A percentile compares a stretch with the other conserved stretches of the same genome.
These are phyloP conservation scores for Zygosaccharomyces sapae DNA, from an alignment of 1,139 yeast species.

Conservation along the genomic window DNA sequence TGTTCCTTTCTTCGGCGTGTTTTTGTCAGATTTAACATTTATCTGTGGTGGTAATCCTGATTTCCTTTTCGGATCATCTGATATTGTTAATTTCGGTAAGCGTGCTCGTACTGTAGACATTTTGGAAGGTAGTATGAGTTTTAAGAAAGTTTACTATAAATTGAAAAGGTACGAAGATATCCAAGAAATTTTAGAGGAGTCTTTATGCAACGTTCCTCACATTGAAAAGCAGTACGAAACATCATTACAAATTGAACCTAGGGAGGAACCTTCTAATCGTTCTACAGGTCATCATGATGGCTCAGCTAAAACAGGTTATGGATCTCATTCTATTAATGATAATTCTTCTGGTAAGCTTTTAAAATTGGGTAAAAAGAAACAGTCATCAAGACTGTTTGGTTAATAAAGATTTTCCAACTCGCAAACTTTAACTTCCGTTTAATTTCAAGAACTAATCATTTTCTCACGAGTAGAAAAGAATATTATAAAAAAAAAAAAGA, in stretches of 20 bases:
- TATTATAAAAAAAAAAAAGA: too few species aligned
- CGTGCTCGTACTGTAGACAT: constrained; percentile 71
- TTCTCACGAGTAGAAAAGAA: background rate
- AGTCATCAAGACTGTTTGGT: constrained; percentile 15
- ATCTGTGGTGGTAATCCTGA: constrained; percentile 89
- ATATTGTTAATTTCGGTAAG: constrained; percentile 70
- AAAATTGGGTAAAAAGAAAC: constrained; percentile 17
- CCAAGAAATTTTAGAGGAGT: constrained; percentile 56
- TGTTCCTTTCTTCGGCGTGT: constrained; percentile 91
- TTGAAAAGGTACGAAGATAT: constrained; percentile 64
- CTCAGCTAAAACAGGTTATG: constrained; percentile 9
- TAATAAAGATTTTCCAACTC: background rate
- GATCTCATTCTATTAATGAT: constrained; percentile 10
- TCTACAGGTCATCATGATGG: constrained; percentile 4
- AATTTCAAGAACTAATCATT: background rate
- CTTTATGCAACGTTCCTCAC: constrained; percentile 53
- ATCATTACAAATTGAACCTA: constrained; percentile 71
- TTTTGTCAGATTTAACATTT: constrained; percentile 83
- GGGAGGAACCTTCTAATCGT: constrained; percentile 40
- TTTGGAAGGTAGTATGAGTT: constrained; percentile 69
- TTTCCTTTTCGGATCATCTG: constrained; percentile 56
- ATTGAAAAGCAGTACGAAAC: constrained; percentile 78
- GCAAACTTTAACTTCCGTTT: background rate
- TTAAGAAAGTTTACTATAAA: constrained; percentile 64
- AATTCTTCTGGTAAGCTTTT: constrained; percentile 13